Base-by-base conservation (phyloP, 371 early-diverging fungal genomes). In the Mortierella polycephala region DNA sequence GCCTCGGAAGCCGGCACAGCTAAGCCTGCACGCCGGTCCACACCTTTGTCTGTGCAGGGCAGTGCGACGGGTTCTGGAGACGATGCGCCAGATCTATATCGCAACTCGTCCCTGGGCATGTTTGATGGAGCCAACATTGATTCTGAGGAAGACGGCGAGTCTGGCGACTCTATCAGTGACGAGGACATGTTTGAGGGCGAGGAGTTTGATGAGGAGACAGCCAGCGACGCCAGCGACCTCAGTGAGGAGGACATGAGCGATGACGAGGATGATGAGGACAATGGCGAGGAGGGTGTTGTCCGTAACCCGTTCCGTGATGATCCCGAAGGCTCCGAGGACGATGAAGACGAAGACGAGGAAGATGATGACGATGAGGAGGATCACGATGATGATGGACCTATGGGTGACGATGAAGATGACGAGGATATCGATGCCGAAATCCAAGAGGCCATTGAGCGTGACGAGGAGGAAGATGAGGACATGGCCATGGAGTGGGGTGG, bases 41-140 rank as follows among this genome's bases (percentile, higher is more conserved):
- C 63, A 62, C 84, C 51, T 51, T 74, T 79, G 73, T 83, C 71
- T 54, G 62, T 42, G 44, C 20, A 72, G n/a, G 83, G 75, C 30
- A 75, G 75, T 20, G 71, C 71, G n/a, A 79, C 80, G 67, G 83
- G 81, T 71, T 83, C 89, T 75, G 83, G 88, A 75, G 91, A 93
- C 44, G 88, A 90, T 21, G 89, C 95, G 16, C 94, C 95, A 7
- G 94, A 95, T 60, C 83, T 95, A 11, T 93, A 94, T 79, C 88
- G 96, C 51, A 94, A 95, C 74, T 98, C 98, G 16, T 91, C 97
- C 11, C 87, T 98, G 12, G 96, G 97, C 16, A 90, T 97, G 90
- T 90, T 91, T 73, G 92, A 90, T 69, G 93, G 89, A 13, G 87
- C 87, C 40, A 86, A 76, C 16, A 83, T 86, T 65, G 86, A 87